Evolutionary conservation across 2,329 filamentous ascomycete genomes (phyloP).

Genomic region (Aspergillus sp.): DNA sequence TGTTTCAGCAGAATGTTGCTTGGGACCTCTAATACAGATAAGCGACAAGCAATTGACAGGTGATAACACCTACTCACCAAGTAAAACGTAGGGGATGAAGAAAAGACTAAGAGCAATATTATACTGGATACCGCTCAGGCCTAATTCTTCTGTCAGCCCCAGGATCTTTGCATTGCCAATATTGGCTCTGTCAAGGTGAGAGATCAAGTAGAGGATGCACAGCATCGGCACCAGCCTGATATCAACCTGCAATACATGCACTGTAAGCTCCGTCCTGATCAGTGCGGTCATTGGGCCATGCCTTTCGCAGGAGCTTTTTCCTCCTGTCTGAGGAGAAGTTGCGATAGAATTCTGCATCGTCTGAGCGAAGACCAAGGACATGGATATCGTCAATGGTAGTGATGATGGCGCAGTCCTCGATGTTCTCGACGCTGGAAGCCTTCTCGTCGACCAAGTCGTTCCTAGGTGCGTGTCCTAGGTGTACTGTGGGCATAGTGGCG

Average conservation of each 20-base stretch:
- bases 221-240: slow-evolving; percentile 20
- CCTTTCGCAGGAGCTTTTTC: slow-evolving; percentile 19
- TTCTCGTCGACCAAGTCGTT: slow-evolving; percentile 9
- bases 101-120: slow-evolving; percentile 19
- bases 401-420: background rate
- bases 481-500: no score
- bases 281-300: background rate
- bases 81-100: slow-evolving; percentile 11
- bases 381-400: slow-evolving; percentile 29
- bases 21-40: slow-evolving; percentile 13
- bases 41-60: background rate
- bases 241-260: slow-evolving; percentile 7
- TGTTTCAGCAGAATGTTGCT: slow-evolving; percentile 22
- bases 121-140: slow-evolving; percentile 23
- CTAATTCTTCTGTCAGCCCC: slow-evolving; percentile 20
- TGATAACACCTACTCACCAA: no score
- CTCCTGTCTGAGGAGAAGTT: slow-evolving; percentile 26
- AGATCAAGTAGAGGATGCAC: slow-evolving; percentile 23
- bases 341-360: slow-evolving; percentile 33
- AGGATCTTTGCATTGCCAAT: slow-evolving; percentile 33
- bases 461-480: no score
- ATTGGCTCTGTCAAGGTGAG: slow-evolving; percentile 28
- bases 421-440: background rate
- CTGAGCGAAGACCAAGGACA: slow-evolving; percentile 26
- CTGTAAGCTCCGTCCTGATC: background rate